Evolutionary conservation across 2,329 filamentous ascomycete species (phyloP), one percentile per base, ranked within the genome.

Genomic region (Trichoderma breve): DNA sequence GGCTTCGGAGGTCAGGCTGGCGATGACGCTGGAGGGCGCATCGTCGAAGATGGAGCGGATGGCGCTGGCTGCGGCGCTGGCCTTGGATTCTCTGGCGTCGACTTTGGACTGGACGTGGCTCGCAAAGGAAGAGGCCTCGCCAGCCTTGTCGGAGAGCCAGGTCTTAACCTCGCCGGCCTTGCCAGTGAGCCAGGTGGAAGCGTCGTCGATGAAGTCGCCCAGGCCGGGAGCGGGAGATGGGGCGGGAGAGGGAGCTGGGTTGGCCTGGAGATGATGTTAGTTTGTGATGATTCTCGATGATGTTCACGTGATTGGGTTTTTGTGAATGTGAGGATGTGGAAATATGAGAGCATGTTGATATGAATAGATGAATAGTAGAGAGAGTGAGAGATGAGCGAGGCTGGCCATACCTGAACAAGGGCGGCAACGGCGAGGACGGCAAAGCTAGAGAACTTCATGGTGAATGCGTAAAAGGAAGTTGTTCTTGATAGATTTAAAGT

Each of bases 391-490:
- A 12, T 28, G 43, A 14, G n/a, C 3, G 62, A 58, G 63, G 24
- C 34, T 26, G 24, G 75, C 26, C 73, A 39, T 76, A 81, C 80
- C 75, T 80, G 74, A 73, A 76, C 78, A 55, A 77, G 73, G 71
- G 80, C 78, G 64, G 77, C 77, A 58, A 82, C 74, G 74, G 78
- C 76, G 70, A 81, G 72, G 73, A 81, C 57, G 69, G 78, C 75
- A 58, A 77, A 74, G 74, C 76, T 76, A 76, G 80, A 77, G 79
- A 82, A 80, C 80, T 82, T 82, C 82, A 83, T 83, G 71, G 57
- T 76, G 76, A 72, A 24, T 30, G 26, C 30, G 34, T 67, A 30
- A 47, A 26, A 26, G 21, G 15, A 58, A 18, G 32, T 8, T 60
- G 47, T 60, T 43, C n/a, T 30, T 24, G 43, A 3, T 34, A 21